A percentile compares a stretch with the other conserved stretches of the same genome.
phyloP scores from a whole-genome alignment of 2,329 filamentous ascomycete genomes.

The Dactylellina parvicollis region DNA sequence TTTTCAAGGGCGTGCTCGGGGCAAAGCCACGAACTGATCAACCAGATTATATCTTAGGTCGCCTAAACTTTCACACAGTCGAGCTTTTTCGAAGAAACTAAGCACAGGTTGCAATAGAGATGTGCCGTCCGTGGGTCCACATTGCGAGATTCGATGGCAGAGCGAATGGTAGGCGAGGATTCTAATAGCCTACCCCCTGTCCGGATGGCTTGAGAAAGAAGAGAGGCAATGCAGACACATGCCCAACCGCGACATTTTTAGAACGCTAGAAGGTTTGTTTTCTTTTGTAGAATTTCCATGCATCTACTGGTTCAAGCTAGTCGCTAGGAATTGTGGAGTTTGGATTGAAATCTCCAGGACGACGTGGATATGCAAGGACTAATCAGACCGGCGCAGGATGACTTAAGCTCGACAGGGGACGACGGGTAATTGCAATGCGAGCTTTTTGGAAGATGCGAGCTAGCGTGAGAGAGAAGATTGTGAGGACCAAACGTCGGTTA shows the following conservation, averaged over 20 bases:
- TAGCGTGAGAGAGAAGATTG: background rate
- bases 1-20: constrained; percentile 8
- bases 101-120: constrained; percentile 15
- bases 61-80: constrained; percentile 45
- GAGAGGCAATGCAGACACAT: constrained; percentile 13
- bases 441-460: background rate
- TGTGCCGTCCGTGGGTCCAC: constrained; percentile 4
- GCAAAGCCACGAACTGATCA: constrained; percentile 38
- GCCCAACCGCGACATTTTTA: constrained; percentile 48
- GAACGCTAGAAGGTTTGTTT: constrained; percentile 50
- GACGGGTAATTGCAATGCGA: constrained; percentile 40
- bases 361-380: constrained; percentile 23
- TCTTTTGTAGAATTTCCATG: constrained; percentile 44
- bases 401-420: constrained; percentile 40
- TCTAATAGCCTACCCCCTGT: constrained; percentile 14
- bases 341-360: background rate
- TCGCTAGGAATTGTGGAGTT: background rate
- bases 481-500: constrained; percentile 4
- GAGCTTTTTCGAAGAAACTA: background rate
- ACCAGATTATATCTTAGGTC: constrained; percentile 25
- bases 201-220: constrained; percentile 37
- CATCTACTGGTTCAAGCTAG: constrained; percentile 40
- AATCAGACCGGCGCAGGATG: constrained; percentile 36
- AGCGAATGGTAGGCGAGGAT: constrained; percentile 20
- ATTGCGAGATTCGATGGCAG: background rate